Percentiles rank a stretch among this genome's conserved stretches.
Evolutionary conservation across 2,329 filamentous ascomycete species (phyloP).

Genomic region (Exserohilum rostratum): DNA sequence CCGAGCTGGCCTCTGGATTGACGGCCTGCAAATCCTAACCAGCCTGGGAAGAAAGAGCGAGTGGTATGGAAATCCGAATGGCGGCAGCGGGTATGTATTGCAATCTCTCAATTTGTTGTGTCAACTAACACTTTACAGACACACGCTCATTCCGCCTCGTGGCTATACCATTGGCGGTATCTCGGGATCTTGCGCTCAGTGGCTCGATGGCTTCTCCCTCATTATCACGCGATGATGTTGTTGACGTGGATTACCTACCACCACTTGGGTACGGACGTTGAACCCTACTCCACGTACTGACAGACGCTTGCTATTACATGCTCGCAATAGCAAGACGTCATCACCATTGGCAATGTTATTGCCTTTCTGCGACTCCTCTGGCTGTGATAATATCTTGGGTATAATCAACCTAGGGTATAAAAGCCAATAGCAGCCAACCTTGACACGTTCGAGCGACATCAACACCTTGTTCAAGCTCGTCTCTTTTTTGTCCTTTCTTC

Average conservation of each 20-base stretch:
- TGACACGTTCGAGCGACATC: no score
- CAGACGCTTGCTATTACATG: no score
- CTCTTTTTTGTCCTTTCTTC: no score
- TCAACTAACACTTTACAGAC: slow-evolving; percentile 59
- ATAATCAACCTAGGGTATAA: no score
- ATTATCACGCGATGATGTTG: slow-evolving; percentile 71
- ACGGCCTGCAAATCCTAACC: slow-evolving; percentile 88
- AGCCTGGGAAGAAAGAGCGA: slow-evolving; percentile 85
- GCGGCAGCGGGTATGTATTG: slow-evolving; percentile 80
- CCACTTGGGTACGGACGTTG: no score
- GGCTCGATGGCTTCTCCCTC: slow-evolving; percentile 85
- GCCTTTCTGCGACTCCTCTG: no score
- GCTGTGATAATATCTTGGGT: no score
- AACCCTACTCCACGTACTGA: no score
- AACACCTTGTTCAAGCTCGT: no score
- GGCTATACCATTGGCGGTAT: slow-evolving; percentile 90
- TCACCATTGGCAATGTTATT: no score
- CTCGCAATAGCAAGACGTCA: no score
- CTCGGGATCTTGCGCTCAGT: slow-evolving; percentile 77
- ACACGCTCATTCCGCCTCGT: slow-evolving; percentile 84
- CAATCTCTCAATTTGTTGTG: slow-evolving; percentile 31
- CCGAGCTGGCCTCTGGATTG: slow-evolving; percentile 80
- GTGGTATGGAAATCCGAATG: slow-evolving; percentile 79
- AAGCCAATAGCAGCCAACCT: no score
- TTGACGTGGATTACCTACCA: neutral